These are phyloP conservation scores for Oryza australiensis DNA, from an alignment of 176 grass and related monocot genomes.

Conservation along the genomic window DNA sequence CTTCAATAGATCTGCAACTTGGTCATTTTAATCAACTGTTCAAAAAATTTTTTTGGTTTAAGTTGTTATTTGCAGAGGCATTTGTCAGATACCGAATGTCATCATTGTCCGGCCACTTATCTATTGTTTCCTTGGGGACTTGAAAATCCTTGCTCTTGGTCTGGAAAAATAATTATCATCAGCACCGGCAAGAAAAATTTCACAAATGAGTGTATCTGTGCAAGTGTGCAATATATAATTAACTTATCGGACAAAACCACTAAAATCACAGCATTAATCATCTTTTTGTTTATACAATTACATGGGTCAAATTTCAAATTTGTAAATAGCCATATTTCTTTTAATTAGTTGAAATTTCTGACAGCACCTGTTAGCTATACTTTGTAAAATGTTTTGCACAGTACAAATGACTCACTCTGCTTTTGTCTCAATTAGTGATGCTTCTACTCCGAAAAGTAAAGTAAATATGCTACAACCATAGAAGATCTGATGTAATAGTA, in stretches of 20 bases:
- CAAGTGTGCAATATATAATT: not conserved
- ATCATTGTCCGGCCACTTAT: not conserved
- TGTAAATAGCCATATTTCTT: not conserved
- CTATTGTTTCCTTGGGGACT: not conserved
- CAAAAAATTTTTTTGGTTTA: not conserved
- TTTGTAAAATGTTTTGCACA: not conserved
- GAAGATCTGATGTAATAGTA: no score
- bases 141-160: conserved; percentile 6
- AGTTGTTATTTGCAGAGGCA: not conserved
- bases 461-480: no score
- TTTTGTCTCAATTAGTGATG: not conserved
- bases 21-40: not conserved
- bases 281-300: not conserved
- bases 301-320: not conserved
- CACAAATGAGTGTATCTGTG: no score
- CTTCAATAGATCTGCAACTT: conserved; percentile 31
- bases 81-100: conserved; percentile 3
- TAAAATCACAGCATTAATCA: not conserved
- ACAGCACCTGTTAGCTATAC: not conserved
- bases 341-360: no score
- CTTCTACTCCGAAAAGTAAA: not conserved
- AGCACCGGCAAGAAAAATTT: not conserved
- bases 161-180: conserved; percentile 8
- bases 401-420: not conserved
- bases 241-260: not conserved